Conservation (phyloP, 495 filamentous ascomycete species). For the Acidiella bohemica region DNA sequence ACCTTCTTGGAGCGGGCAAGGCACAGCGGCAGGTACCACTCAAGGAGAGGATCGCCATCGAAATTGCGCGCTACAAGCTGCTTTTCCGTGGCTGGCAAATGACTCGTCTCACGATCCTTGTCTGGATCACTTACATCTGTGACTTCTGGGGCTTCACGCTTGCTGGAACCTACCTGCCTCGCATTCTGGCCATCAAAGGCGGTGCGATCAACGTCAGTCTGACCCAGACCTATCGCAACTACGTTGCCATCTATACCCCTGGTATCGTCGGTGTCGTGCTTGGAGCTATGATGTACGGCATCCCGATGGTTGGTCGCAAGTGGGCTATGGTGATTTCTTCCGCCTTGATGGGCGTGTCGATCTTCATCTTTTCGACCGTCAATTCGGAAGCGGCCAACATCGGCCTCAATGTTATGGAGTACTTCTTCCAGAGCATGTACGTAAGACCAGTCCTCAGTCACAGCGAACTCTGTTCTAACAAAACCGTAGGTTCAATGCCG, state of each 20-base stretch:
- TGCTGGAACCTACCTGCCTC: constrained; percentile 32
- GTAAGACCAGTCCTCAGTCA: too few species aligned
- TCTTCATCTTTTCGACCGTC: constrained; percentile 34
- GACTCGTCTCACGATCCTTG: constrained; percentile 31
- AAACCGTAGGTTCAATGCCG: constrained; percentile 37
- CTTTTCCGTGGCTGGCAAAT: constrained; percentile 28
- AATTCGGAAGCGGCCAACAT: constrained; percentile 34
- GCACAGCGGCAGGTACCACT: constrained; percentile 20
- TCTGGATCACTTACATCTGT: constrained; percentile 33
- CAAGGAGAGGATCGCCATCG: constrained; percentile 24
- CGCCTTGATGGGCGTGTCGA: constrained; percentile 33
- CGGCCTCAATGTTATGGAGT: constrained; percentile 35
- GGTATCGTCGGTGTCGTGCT: constrained; percentile 34
- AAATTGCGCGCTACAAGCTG: constrained; percentile 29
- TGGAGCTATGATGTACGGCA: constrained; percentile 29
- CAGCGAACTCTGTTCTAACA: too few species aligned
- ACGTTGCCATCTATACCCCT: constrained; percentile 35
- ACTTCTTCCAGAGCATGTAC: constrained; percentile 37
- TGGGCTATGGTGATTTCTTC: constrained; percentile 34
- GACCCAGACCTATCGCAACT: constrained; percentile 31
- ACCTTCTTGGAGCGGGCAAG: constrained; percentile 21
- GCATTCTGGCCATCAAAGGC: constrained; percentile 32
- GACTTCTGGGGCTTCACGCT: constrained; percentile 36
- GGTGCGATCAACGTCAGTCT: constrained; percentile 24
- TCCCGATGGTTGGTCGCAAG: constrained; percentile 19